Evolutionary conservation across 2,329 filamentous ascomycete species (phyloP), one percentile per base, ranked within the genome.

Genomic region (Fusarium annulatum): DNA sequence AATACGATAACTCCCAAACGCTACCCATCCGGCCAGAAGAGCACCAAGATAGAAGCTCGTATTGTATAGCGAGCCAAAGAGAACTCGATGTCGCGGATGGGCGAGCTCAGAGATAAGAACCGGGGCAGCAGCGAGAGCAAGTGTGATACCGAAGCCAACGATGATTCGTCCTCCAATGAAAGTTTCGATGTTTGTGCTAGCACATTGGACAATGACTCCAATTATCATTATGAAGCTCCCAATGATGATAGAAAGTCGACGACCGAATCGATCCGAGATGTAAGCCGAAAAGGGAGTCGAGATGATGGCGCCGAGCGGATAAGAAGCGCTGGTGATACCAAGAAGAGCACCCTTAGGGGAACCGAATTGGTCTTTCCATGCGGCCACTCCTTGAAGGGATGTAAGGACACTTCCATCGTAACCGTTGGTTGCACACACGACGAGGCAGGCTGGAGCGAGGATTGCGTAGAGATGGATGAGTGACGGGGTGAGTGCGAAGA

Each of bases 91-190:
- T 21, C 53, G 61, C 11, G 66, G 71, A 23, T 72, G 69, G 2
- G 66, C 58, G 7, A 73, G 71, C 34, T 73, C 71, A 10, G 71
- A 67, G 23, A 72, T 67, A 58, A 88, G 76, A 9, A 84, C 81
- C 3, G 87, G 86, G 1, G 84, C 86, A 9, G 85, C 84, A 26
- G 87, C 84, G 65, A 87, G 88, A 48, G 83, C 84, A 64, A 87
- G 86, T 0, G 84, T 83, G 46, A 88, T 86, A 21, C 87, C 87
- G 33, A 88, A 86, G 28, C 88, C 88, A 41, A 89, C 82, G 11
- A 89, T 75, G 61, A 88, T 84, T 61, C 88, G 84, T 11, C 86
- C 83, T 26, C 86, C 82, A 48, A 89, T 83, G 68, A 88, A 89
- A 85, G 87, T 87, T 23, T 79, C 86, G 63, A 74, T 71, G 15